Conservation (phyloP, 1,284 basidiomycete species). For the Sporisorium reilianum region DNA sequence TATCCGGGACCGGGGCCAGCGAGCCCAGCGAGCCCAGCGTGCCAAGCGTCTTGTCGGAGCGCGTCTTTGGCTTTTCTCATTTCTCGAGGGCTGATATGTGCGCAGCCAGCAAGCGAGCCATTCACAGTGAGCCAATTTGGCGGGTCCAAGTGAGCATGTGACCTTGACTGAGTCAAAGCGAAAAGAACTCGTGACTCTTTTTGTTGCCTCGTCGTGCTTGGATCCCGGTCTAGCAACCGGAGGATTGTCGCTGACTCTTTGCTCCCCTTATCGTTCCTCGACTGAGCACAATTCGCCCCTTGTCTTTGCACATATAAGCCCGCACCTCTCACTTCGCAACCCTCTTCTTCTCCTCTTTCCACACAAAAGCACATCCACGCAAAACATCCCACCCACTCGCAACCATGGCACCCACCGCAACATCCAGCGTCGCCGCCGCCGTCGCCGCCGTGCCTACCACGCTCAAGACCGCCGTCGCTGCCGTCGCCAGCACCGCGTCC, state of each 20-base stretch:
- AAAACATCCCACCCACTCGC: not conserved
- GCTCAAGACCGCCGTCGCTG: constrained; percentile 43
- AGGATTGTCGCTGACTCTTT: not conserved
- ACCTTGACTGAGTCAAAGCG: not conserved
- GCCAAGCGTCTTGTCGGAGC: too few species aligned
- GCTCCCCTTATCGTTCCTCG: not conserved
- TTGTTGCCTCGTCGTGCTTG: not conserved
- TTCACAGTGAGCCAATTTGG: constrained; percentile 30
- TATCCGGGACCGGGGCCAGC: constrained; percentile 14
- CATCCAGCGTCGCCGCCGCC: constrained; percentile 27
- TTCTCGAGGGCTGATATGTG: constrained; percentile 4
- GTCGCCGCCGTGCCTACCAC: constrained; percentile 33
- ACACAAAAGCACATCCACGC: not conserved
- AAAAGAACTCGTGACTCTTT: not conserved
- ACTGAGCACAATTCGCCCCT: not conserved
- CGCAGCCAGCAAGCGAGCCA: constrained; percentile 7
- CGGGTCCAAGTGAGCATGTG: not conserved
- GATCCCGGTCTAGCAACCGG: constrained; percentile 43
- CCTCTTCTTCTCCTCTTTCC: not conserved
- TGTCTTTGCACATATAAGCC: constrained; percentile 20
- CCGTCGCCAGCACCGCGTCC: constrained; percentile 36
- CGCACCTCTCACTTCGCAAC: not conserved
- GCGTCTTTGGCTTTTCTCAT: too few species aligned
- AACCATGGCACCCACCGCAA: constrained; percentile 55
- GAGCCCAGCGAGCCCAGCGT: too few species aligned